Conservation (phyloP, 2,329 filamentous ascomycete genomes). For the Fusarium virguliforme region DNA sequence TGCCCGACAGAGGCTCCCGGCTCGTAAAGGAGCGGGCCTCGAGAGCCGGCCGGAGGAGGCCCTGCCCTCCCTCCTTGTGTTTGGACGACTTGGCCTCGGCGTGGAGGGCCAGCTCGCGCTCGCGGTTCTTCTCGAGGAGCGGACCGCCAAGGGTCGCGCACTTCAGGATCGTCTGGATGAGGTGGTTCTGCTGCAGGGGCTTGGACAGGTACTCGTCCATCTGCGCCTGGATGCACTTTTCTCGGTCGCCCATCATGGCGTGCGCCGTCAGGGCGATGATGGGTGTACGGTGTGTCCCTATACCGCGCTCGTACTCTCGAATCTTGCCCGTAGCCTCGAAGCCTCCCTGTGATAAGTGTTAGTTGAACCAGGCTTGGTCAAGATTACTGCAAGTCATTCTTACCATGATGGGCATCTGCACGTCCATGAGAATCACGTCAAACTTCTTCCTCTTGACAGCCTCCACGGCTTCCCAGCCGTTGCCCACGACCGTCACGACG, state of each 20-base stretch:
- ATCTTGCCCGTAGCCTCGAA: constrained; percentile 99
- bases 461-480: constrained; percentile 93
- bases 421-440: constrained; percentile 98
- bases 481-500: constrained; percentile 92
- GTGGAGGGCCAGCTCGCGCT: constrained; percentile 70
- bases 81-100: constrained; percentile 64
- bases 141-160: constrained; percentile 92
- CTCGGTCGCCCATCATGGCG: constrained; percentile 97
- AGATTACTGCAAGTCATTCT: constrained; percentile 52
- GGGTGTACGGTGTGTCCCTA: constrained; percentile 86
- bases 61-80: constrained; percentile 58
- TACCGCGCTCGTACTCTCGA: constrained; percentile 90
- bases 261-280: constrained; percentile 98
- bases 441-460: constrained; percentile 93
- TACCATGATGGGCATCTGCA: constrained; percentile 99
- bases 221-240: constrained; percentile 98
- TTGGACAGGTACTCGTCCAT: constrained; percentile 99
- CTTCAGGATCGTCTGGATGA: constrained; percentile 98
- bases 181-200: constrained; percentile 94
- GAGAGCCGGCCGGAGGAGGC: constrained; percentile 59
- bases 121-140: constrained; percentile 82
- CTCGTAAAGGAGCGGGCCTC: constrained; percentile 80
- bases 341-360: constrained; percentile 76
- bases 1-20: constrained; percentile 70
- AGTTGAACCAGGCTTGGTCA: constrained; percentile 47